Evolutionary conservation across 306 rosid genomes (phyloP), one percentile per base, ranked within the genome.

Genomic region (Sindora glabra): DNA sequence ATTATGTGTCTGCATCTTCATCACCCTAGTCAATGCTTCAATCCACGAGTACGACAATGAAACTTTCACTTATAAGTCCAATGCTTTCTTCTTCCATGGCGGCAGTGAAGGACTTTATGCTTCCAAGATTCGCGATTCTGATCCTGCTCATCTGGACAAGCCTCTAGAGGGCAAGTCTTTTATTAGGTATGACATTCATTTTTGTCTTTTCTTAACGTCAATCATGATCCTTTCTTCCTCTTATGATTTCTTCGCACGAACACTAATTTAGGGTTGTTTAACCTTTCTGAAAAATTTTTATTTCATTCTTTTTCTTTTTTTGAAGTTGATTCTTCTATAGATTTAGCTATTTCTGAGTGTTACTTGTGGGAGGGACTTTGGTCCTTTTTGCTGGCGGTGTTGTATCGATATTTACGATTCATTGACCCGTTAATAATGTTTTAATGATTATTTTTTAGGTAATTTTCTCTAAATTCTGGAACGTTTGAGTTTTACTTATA

Each of bases 11-110:
- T 57, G 50, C 64, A 30, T 48, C 51, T 30, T 48, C 2, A 62
- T 74, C 71, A 14, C 26, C 2, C 52, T 12, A 14, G 78, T 65
- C 4, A 64, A 55, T 7, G 97, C 79, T 64, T 84, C 95, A 18
- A 79, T 90, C 66, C 97, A 90, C 53, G 89, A 80, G 63, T 87
- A 87, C 79, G 48, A 75, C 46, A 78, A 69, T 14, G 81, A 90
- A 32, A 25, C 78, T 2, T 87, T 87, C 71, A 77, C 40, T 47
- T 84, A 89, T 33, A 81, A 81, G 75, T 84, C 94, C 26, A 77
- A 87, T 55, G 94, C 90, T n/a, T 84, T 84, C 89, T 90, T 90
- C 89, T 90, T 90, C 94, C 97, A 86, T 59, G 97, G 94, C 34
- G 97, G 95, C 49, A 87, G 89, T 25, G 97, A 87, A 48, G 97